phyloP scores from a whole-genome alignment of 1,284 basidiomycete genomes.

The Melampsora americana region DNA sequence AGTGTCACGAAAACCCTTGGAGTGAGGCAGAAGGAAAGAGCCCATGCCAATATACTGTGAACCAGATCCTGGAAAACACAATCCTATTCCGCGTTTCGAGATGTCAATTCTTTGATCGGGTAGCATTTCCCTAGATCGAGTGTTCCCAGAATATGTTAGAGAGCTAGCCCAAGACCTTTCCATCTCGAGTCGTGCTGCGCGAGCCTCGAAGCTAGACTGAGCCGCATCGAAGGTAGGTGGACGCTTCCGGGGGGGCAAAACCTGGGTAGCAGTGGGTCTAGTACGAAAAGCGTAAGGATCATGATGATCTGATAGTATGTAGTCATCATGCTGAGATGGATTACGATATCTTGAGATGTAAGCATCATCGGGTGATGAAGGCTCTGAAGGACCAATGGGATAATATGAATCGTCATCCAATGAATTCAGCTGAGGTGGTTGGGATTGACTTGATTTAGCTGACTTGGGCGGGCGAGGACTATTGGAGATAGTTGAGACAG shows the following conservation, averaged over 20 bases:
- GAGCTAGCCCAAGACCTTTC: constrained; percentile 29
- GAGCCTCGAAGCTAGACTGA: constrained; percentile 29
- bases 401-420: too few species aligned
- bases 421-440: too few species aligned
- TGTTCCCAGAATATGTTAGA: background rate
- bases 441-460: too few species aligned
- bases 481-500: too few species aligned
- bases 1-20: constrained; percentile 46
- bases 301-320: constrained; percentile 26
- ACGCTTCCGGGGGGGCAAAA: background rate
- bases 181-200: constrained; percentile 35
- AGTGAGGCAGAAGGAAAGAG: constrained; percentile 31
- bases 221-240: background rate
- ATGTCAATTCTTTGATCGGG: background rate
- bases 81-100: constrained; percentile 41
- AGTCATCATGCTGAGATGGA: constrained; percentile 46
- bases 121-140: background rate
- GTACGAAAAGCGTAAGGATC: constrained; percentile 15
- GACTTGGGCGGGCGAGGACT: too few species aligned
- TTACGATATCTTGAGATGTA: constrained; percentile 48
- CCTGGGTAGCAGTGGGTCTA: constrained; percentile 14
- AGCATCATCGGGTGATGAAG: constrained; percentile 43
- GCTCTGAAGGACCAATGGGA: too few species aligned
- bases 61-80: constrained; percentile 51
- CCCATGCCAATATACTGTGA: constrained; percentile 53